Conservation (phyloP, 2,329 filamentous ascomycete genomes). For the Penicillium thymicola region DNA sequence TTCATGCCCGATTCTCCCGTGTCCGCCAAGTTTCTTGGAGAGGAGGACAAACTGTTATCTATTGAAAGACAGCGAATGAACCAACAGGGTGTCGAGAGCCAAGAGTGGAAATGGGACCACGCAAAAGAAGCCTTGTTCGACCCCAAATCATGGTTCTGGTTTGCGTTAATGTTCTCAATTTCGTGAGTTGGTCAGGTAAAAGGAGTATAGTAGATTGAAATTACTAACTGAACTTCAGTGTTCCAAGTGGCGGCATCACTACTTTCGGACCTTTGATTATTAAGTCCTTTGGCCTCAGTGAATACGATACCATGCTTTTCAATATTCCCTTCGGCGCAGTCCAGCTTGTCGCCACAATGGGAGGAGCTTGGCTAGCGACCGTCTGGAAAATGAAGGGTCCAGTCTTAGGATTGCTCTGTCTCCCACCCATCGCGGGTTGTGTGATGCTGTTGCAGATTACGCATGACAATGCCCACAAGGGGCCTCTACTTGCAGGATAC, state of each 20-base stretch:
- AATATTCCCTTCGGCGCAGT: constrained; percentile 61
- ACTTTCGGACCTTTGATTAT: constrained; percentile 60
- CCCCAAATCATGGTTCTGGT: constrained; percentile 61
- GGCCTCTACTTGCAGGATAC: constrained; percentile 55
- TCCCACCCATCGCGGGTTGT: constrained; percentile 57
- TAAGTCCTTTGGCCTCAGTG: constrained; percentile 55
- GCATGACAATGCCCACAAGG: constrained; percentile 47
- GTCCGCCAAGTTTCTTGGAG: constrained; percentile 55
- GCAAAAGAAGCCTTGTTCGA: constrained; percentile 55
- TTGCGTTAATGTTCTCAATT: constrained; percentile 53
- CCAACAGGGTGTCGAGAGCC: constrained; percentile 43
- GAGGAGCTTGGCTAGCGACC: constrained; percentile 55
- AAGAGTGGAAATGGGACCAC: constrained; percentile 52
- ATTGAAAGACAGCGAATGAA: constrained; percentile 55
- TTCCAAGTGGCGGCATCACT: constrained; percentile 57
- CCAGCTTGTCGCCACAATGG: constrained; percentile 59
- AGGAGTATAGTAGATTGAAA: not conserved
- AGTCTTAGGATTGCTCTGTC: constrained; percentile 52
- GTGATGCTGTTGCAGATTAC: constrained; percentile 53
- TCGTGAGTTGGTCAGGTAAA: constrained; percentile 38
- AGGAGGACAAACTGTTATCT: constrained; percentile 57
- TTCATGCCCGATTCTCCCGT: constrained; percentile 65
- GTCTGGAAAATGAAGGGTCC: constrained; percentile 55
- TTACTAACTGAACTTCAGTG: constrained; percentile 29
- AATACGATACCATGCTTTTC: constrained; percentile 57